Percentiles rank a stretch among this genome's conserved stretches.
Evolutionary conservation across 1,284 basidiomycete species (phyloP).

Genomic region (Pterula multifida): DNA sequence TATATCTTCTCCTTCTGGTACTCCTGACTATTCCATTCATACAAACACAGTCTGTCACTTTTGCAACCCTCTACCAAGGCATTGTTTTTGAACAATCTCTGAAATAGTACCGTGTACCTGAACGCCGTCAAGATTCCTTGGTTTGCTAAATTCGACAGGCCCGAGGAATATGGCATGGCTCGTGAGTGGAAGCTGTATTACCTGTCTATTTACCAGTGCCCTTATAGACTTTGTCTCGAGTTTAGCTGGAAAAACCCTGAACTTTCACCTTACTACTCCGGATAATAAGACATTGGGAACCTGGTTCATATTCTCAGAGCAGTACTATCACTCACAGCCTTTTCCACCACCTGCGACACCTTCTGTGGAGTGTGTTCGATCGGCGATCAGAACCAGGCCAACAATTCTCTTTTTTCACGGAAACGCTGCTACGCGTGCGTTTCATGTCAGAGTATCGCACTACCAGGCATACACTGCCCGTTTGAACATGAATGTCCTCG

Average conservation of each 20-base stretch:
- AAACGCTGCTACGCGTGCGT: slow-evolving; percentile 72
- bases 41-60: slow-evolving; percentile 57
- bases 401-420: slow-evolving; percentile 87
- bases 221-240: slow-evolving; percentile 2
- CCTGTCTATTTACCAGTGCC: neutral
- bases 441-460: slow-evolving; percentile 46
- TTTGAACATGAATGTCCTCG: slow-evolving; percentile 66
- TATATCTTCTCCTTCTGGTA: slow-evolving; percentile 44
- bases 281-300: slow-evolving; percentile 78
- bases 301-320: slow-evolving; percentile 80
- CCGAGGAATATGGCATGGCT: slow-evolving; percentile 72
- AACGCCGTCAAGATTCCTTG: slow-evolving; percentile 59
- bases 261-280: slow-evolving; percentile 56
- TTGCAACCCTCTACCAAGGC: slow-evolving; percentile 8
- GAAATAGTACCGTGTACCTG: slow-evolving; percentile 43
- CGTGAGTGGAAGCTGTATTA: slow-evolving; percentile 38
- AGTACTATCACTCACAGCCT: slow-evolving; percentile 38
- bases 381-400: slow-evolving; percentile 49
- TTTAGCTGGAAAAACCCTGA: slow-evolving; percentile 68
- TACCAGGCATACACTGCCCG: slow-evolving; percentile 53
- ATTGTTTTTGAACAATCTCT: slow-evolving; percentile 5
- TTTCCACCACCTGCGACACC: slow-evolving; percentile 20
- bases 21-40: slow-evolving; percentile 51
- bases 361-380: slow-evolving; percentile 18
- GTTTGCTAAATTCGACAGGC: slow-evolving; percentile 48